Conservation (phyloP, 2,329 filamentous ascomycete genomes). For the Trichoderma arundinaceum region DNA sequence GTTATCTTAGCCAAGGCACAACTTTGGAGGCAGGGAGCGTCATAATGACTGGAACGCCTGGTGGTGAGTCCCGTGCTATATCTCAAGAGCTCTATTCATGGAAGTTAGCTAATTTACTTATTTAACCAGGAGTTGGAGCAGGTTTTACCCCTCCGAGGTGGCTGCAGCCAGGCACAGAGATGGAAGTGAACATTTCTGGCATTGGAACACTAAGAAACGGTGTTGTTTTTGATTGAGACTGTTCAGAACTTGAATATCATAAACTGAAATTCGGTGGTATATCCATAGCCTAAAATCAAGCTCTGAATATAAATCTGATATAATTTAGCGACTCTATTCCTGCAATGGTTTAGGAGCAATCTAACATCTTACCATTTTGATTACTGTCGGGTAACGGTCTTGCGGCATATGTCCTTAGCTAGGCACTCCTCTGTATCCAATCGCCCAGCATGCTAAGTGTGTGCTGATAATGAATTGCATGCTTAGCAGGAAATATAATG, state of each 20-base stretch:
- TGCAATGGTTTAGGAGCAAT: no score
- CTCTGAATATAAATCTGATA: background rate
- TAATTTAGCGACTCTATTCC: background rate
- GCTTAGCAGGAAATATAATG: no score
- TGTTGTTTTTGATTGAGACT: slow-evolving; percentile 34
- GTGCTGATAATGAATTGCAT: no score
- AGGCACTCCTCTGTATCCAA: no score
- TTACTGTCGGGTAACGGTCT: no score
- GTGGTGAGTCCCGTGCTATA: slow-evolving; percentile 39
- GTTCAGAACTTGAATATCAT: background rate
- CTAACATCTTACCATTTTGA: no score
- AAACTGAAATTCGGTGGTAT: background rate
- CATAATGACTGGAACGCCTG: slow-evolving; percentile 55
- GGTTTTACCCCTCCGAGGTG: slow-evolving; percentile 50
- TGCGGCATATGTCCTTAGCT: no score
- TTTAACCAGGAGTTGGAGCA: slow-evolving; percentile 46
- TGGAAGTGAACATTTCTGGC: slow-evolving; percentile 48
- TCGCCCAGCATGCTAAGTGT: no score
- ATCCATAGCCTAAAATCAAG: background rate
- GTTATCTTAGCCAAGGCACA: slow-evolving; percentile 49
- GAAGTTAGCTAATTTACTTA: background rate
- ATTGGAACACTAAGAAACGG: slow-evolving; percentile 52
- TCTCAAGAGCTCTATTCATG: background rate
- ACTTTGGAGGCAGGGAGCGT: slow-evolving; percentile 51
- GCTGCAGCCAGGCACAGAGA: slow-evolving; percentile 47